Conservation (phyloP, 768 basidiomycete species). For the Russula griseocarnosa region DNA sequence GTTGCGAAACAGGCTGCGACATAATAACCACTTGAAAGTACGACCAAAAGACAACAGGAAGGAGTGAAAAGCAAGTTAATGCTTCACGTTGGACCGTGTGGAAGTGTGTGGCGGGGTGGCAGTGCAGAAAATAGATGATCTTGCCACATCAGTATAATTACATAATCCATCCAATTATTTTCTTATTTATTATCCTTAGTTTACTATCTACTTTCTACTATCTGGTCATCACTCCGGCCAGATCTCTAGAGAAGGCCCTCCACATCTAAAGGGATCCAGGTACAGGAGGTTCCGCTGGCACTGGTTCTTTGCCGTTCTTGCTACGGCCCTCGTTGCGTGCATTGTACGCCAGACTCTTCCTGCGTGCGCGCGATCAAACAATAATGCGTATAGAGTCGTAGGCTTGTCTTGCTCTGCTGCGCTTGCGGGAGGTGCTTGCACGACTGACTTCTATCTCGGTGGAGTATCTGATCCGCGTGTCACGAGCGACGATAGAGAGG, state of each 20-base stretch:
- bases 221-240: background rate
- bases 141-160: too few relatives aligned
- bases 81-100: conserved; percentile 46
- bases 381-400: conserved; percentile 45
- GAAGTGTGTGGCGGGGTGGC: background rate
- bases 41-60: conserved; percentile 22
- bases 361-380: background rate
- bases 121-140: background rate
- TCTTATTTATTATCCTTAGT: too few relatives aligned
- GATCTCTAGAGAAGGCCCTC: conserved; percentile 21
- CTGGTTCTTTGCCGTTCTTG: conserved; percentile 18
- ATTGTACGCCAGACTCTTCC: background rate
- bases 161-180: too few relatives aligned
- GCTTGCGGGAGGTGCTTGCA: conserved; percentile 60
- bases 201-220: too few relatives aligned
- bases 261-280: background rate
- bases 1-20: conserved; percentile 73
- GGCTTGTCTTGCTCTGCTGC: conserved; percentile 64
- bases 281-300: background rate
- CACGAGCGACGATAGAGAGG: background rate
- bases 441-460: conserved; percentile 33
- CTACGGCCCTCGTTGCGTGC: conserved; percentile 11
- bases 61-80: conserved; percentile 73
- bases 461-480: background rate
- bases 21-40: conserved; percentile 39